A percentile compares a stretch with the other conserved stretches of the same genome.
Conservation (phyloP, 257 asterid genomes). For the Capsicum pubescens region DNA sequence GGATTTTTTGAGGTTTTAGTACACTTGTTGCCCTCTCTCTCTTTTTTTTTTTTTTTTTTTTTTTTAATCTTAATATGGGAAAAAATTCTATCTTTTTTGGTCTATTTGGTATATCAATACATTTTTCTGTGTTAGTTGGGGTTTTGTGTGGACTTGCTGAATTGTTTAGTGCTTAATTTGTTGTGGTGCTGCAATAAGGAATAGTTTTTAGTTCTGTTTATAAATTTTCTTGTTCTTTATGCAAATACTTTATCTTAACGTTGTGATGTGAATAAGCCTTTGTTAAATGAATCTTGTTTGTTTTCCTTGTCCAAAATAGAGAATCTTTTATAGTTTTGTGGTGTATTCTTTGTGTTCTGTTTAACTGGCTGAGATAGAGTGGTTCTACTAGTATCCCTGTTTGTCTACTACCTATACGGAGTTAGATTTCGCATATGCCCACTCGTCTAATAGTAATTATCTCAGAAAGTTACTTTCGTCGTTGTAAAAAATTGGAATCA, state of each 20-base stretch:
- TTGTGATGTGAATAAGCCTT: not conserved
- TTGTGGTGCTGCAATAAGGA: not conserved
- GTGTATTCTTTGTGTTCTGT: not conserved
- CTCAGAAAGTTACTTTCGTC: no score
- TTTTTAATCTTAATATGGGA: not conserved
- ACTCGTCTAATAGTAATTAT: no score
- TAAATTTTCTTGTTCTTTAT: not conserved
- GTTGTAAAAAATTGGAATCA: no score
- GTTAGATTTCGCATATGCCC: no score
- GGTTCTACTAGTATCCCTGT: not conserved
- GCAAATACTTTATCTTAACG: not conserved
- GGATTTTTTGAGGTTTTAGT: slow-evolving; percentile 9
- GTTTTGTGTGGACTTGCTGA: not conserved
- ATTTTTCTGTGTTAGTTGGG: not conserved
- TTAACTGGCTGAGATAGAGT: not conserved
- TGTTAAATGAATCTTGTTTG: not conserved
- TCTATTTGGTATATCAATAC: not conserved
- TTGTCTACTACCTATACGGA: not conserved
- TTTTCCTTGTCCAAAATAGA: not conserved
- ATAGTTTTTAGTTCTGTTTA: not conserved
- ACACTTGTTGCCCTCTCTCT: not conserved
- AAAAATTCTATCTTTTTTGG: not conserved
- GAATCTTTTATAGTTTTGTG: not conserved
- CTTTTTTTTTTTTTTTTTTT: not conserved
- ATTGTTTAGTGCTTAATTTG: not conserved